Evolutionary conservation across 441 rosid genomes (phyloP).

Genomic region (Pelargonium hybrid): DNA sequence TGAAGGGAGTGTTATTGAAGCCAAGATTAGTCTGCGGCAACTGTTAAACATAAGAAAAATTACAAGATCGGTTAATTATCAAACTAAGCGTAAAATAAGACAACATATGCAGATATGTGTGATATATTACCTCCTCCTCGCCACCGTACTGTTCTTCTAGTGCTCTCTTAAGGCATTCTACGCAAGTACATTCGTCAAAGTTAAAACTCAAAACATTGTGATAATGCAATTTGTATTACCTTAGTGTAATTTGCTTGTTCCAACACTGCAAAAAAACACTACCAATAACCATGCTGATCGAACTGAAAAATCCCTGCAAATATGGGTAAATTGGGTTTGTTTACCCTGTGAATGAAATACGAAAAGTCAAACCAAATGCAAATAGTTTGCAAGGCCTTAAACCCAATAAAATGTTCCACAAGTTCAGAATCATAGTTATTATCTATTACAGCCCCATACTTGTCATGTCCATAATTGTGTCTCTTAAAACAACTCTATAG

Average conservation of each 20-base stretch:
- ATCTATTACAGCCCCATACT: no score
- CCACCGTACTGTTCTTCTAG: constrained; percentile 98
- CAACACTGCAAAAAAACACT: not conserved
- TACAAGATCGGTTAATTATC: constrained; percentile 16
- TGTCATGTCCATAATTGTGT: no score
- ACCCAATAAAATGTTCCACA: no score
- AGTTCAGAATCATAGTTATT: no score
- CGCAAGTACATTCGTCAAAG: constrained; percentile 93
- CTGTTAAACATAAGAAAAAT: constrained; percentile 32
- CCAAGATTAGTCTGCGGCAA: constrained; percentile 85
- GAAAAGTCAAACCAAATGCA: no score
- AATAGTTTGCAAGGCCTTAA: no score
- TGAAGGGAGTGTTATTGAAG: constrained; percentile 76
- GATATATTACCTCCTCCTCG: constrained; percentile 73
- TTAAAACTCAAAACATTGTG: constrained; percentile 45
- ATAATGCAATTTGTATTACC: not conserved
- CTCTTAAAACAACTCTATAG: no score
- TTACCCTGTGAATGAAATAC: no score
- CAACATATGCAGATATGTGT: constrained; percentile 1
- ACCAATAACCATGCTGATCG: not conserved
- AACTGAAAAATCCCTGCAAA: no score
- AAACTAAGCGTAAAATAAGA: constrained; percentile 2
- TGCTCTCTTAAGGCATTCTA: constrained; percentile 80
- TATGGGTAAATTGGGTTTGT: no score
- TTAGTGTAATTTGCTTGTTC: not conserved